These are phyloP conservation scores for Juglanconis sp. DNA, from an alignment of 2,329 filamentous ascomycete genomes.

Conservation along the genomic window DNA sequence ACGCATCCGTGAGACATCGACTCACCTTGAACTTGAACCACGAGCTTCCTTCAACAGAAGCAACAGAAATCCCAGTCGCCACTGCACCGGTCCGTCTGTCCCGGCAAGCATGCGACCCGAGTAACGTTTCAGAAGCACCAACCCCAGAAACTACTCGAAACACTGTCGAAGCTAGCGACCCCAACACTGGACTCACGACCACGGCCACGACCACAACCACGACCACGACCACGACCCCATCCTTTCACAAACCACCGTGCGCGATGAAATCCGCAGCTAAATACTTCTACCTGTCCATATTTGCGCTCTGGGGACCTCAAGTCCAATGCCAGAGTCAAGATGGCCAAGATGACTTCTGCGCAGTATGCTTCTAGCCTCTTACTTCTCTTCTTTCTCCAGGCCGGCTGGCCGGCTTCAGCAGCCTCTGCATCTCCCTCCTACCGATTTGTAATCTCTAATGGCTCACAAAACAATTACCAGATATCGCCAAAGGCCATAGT, in stretches of 20 bases:
- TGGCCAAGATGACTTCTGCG: slow-evolving; percentile 43
- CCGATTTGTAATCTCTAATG: slow-evolving; percentile 38
- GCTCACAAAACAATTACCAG: slow-evolving; percentile 43
- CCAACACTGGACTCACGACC: not conserved
- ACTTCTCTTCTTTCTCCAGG: slow-evolving; percentile 15
- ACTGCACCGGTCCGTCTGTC: not conserved
- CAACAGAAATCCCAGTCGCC: not conserved
- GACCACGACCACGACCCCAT: not conserved
- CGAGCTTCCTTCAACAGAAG: not conserved
- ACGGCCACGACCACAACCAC: slow-evolving; percentile 2
- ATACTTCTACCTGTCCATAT: slow-evolving; percentile 54
- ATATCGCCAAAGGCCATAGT: slow-evolving; percentile 87
- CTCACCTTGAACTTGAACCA: not conserved
- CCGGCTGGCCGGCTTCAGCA: slow-evolving; percentile 23
- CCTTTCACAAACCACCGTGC: slow-evolving; percentile 4
- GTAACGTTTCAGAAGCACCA: slow-evolving; percentile 6
- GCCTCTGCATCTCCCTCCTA: slow-evolving; percentile 18
- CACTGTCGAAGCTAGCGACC: slow-evolving; percentile 1
- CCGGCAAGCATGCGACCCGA: slow-evolving; percentile 8
- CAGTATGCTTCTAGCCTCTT: slow-evolving; percentile 41
- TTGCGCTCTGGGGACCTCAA: slow-evolving; percentile 51
- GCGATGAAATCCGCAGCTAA: slow-evolving; percentile 52
- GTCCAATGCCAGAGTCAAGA: slow-evolving; percentile 41
- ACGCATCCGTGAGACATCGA: slow-evolving; percentile 10
- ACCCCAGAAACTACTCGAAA: slow-evolving; percentile 13